phyloP scores from a whole-genome alignment of 176 grass and related monocot genomes.

The Miscanthus lutarioriparius region DNA sequence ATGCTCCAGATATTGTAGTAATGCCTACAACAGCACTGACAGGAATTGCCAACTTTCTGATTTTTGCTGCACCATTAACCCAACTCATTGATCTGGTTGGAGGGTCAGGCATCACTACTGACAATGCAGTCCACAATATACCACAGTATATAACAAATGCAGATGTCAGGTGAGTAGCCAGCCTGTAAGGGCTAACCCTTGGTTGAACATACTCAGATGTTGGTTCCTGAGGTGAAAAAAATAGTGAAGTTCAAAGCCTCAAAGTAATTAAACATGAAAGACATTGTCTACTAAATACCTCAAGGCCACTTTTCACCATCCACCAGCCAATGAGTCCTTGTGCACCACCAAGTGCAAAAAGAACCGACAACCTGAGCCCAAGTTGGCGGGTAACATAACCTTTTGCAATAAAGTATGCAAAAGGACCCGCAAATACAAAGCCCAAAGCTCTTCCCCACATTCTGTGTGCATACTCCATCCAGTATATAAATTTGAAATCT shows the following conservation, averaged over 20 bases:
- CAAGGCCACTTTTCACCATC: conserved; percentile 99
- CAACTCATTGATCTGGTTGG: conserved; percentile 66
- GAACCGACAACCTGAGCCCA: conserved; percentile 69
- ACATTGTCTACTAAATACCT: conserved; percentile 52
- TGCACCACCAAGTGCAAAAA: conserved; percentile 82
- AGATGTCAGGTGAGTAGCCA: conserved; percentile 93
- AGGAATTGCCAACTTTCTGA: conserved; percentile 76
- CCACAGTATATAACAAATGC: conserved; percentile 93
- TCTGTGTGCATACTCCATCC: conserved; percentile 99
- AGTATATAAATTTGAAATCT: conserved; percentile 99
- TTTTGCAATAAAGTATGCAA: conserved; percentile 84
- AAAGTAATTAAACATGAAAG: conserved; percentile 24
- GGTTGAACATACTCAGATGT: conserved; percentile 89
- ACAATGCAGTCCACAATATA: conserved; percentile 95
- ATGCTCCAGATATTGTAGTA: conserved; percentile 90
- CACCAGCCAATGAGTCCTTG: conserved; percentile 97
- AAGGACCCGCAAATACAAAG: conserved; percentile 78
- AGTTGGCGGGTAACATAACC: conserved; percentile 91
- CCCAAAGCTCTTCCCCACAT: conserved; percentile 97
- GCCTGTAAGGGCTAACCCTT: conserved; percentile 87
- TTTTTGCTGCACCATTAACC: conserved; percentile 76
- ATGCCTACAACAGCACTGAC: conserved; percentile 75
- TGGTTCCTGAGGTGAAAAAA: conserved; percentile 64
- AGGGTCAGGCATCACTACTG: conserved; percentile 86
- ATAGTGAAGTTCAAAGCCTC: conserved; percentile 2